Evolutionary conservation across 768 basidiomycete genomes (phyloP), one percentile per base, ranked within the genome.

Genomic region (Hygrophoropsis aurantiaca): DNA sequence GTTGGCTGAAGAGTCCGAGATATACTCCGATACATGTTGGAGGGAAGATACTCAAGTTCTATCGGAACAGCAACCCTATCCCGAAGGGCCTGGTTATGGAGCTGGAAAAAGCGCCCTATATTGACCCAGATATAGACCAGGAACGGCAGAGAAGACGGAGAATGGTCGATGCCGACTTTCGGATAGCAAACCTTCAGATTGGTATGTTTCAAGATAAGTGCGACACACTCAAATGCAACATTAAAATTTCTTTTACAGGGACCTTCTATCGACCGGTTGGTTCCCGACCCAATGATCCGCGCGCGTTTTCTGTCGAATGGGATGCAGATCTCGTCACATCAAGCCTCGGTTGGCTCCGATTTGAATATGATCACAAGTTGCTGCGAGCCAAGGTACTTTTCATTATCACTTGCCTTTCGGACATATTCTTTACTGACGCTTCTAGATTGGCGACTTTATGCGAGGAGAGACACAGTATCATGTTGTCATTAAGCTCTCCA

Each of bases 241-340:
- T 27, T 10, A 9, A 11, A 32, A 11, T 25, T 18, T 34, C 30
- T n/a, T n/a, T n/a, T n/a, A n/a, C n/a, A 66, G 65, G 65, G 9
- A 52, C 42, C 5, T 68, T 64, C 26, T 68, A 68, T 47, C 59
- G 54, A 11, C 55, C 64, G 2, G 21, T 16, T n/a, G 39, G 25
- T 33, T 56, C 62, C 20, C 21, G 52, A 7, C 66, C 58, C 7
- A 64, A 64, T 36, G 55, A 56, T 15, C 62, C 73, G 15, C 77
- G 81, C 8, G 69, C 73, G 2, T 91, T 86, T 60, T 90, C 87
- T 0, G 67, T 82, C 4, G 90, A 91, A 64, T 88, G 81, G 77
- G 78, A 85, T 45, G 65, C 73, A 33, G 68, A 79, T 34, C 82
- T 79, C 49, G 60, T 66, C 33, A 50, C 56, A 7, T 52, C 71